Conservation (phyloP, 2,329 filamentous ascomycete species). For the Fusarium citri region DNA sequence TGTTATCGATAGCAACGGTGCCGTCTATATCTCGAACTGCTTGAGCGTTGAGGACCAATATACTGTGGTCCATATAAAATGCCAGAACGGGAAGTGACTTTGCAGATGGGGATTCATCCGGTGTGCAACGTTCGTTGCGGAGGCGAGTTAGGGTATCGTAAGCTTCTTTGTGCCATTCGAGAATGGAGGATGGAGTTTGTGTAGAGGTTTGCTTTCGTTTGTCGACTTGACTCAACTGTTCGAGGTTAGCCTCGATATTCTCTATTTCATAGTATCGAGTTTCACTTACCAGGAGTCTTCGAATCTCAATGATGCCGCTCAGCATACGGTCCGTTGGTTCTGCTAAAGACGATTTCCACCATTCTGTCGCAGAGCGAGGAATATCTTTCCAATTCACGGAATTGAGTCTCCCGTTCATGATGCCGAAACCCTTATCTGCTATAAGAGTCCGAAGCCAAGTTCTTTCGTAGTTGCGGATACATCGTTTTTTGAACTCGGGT, state of each 20-base stretch:
- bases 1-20: background rate
- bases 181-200: background rate
- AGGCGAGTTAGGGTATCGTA: background rate
- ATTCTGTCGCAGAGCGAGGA: conserved; percentile 2
- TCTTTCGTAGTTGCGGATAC: conserved; percentile 14
- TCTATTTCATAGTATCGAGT: too few species aligned
- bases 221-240: conserved; percentile 6
- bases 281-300: conserved; percentile 13
- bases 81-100: background rate
- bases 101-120: background rate
- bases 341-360: conserved; percentile 11
- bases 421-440: conserved; percentile 15
- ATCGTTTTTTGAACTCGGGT: background rate
- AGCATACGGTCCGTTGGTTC: conserved; percentile 17
- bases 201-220: conserved; percentile 2
- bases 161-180: conserved; percentile 17
- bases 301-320: conserved; percentile 8
- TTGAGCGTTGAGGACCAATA: conserved; percentile 9
- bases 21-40: background rate
- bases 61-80: conserved; percentile 18
- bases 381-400: conserved; percentile 17
- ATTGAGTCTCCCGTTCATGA: conserved; percentile 7
- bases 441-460: conserved; percentile 11
- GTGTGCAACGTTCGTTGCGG: conserved; percentile 4
- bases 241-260: background rate